Percentiles rank a stretch among this genome's conserved stretches.
Conservation (phyloP, 768 basidiomycete species). For the Russula earlei region DNA sequence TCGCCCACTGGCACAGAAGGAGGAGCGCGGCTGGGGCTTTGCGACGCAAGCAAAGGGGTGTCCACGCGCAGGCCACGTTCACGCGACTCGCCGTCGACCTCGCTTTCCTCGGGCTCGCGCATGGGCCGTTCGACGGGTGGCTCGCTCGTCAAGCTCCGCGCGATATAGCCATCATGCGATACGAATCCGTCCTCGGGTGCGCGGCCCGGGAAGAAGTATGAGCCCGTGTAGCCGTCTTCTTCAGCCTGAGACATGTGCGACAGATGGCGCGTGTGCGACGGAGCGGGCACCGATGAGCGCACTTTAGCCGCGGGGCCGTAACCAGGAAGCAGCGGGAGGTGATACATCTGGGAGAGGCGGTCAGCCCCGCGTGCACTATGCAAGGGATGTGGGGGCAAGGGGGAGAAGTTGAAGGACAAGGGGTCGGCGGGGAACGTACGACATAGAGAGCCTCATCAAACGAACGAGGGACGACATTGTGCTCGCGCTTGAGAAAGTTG, state of each 20-base stretch:
- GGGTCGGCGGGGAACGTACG: conserved; percentile 38
- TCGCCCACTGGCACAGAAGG: background rate
- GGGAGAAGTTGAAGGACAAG: background rate
- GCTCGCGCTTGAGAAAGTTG: conserved; percentile 85
- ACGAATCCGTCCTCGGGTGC: conserved; percentile 5
- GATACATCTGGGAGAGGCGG: conserved; percentile 61
- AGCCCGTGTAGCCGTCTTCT: conserved; percentile 81
- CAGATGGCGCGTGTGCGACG: conserved; percentile 41
- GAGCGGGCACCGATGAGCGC: conserved; percentile 68
- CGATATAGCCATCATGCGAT: conserved; percentile 49
- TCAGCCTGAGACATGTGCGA: conserved; percentile 77
- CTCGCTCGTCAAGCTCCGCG: conserved; percentile 20
- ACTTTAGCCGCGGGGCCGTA: conserved; percentile 79
- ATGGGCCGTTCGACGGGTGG: conserved; percentile 14
- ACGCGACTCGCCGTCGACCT: conserved; percentile 10
- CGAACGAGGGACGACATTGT: conserved; percentile 76
- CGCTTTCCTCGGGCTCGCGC: conserved; percentile 6
- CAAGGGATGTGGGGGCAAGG: too few relatives aligned
- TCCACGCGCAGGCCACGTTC: conserved; percentile 2
- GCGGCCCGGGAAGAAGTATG: conserved; percentile 53
- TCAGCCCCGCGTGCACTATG: background rate
- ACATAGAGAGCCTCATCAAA: conserved; percentile 94
- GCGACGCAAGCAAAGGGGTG: background rate
- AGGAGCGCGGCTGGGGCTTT: background rate
- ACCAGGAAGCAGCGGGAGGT: conserved; percentile 83